phyloP scores from a whole-genome alignment of 1,284 basidiomycete species.

The Serendipita sp. region DNA sequence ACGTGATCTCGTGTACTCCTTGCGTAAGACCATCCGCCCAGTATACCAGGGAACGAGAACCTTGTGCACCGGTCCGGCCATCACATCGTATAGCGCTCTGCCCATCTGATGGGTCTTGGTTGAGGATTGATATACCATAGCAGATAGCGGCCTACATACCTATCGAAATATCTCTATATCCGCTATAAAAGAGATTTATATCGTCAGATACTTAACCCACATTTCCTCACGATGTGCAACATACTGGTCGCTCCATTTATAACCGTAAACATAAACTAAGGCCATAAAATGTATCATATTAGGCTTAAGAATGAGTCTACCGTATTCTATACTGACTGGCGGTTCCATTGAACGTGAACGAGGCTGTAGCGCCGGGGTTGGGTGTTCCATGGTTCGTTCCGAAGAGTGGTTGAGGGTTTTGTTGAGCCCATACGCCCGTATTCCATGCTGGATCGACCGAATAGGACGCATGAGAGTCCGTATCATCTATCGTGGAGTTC shows the following conservation, averaged over 20 bases:
- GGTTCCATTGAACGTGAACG: background rate
- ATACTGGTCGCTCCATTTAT: background rate
- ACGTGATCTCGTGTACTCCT: background rate
- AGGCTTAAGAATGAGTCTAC: no score
- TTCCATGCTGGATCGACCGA: background rate
- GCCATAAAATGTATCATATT: background rate
- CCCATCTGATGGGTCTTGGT: background rate
- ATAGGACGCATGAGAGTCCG: background rate
- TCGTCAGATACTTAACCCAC: background rate
- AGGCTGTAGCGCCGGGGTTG: background rate
- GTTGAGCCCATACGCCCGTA: background rate
- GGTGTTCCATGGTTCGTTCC: constrained; percentile 2
- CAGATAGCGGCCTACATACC: background rate
- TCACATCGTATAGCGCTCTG: background rate
- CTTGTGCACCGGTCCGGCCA: background rate
- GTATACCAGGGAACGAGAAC: background rate
- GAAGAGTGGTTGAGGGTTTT: background rate
- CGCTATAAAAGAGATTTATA: background rate
- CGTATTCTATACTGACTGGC: background rate
- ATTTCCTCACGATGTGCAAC: background rate
- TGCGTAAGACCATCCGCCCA: background rate
- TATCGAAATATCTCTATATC: background rate
- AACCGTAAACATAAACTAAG: background rate
- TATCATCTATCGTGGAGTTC: background rate
- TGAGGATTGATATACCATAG: no score